Evolutionary conservation across 2,329 filamentous ascomycete species (phyloP).

Genomic region (Calonectria henricotiae): DNA sequence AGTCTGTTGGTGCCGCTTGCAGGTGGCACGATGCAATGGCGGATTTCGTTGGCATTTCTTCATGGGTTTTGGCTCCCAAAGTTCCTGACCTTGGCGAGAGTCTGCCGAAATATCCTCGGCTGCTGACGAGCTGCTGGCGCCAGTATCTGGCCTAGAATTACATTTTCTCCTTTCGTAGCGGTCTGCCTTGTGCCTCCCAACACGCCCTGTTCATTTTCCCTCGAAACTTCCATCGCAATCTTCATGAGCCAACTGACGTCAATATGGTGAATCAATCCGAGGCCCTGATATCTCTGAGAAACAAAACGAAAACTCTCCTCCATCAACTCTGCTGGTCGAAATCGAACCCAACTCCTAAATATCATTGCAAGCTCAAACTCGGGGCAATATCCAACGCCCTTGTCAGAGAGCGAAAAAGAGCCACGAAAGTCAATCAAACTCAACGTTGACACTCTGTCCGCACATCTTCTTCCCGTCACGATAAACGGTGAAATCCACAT

Average conservation of each 20-base stretch:
- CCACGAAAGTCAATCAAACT: constrained; percentile 39
- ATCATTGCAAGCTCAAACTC: not conserved
- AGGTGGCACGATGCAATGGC: not conserved
- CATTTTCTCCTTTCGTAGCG: not conserved
- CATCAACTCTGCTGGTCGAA: not conserved
- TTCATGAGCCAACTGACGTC: not conserved
- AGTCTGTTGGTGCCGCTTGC: constrained; percentile 8
- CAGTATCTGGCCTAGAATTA: not conserved
- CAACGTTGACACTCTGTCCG: constrained; percentile 40
- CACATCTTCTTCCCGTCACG: constrained; percentile 41
- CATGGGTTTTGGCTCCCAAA: not conserved
- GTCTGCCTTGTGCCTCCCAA: not conserved
- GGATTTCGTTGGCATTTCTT: not conserved
- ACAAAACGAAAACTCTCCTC: not conserved
- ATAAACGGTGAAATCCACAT: constrained; percentile 46
- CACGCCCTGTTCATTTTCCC: not conserved
- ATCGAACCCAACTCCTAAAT: too few species aligned
- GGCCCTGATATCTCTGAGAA: not conserved
- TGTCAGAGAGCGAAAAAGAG: not conserved
- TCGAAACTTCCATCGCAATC: not conserved
- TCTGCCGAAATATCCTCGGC: not conserved
- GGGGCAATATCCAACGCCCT: not conserved
- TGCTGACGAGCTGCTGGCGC: not conserved
- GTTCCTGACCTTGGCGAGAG: not conserved
- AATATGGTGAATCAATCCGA: too few species aligned